Evolutionary conservation across 208 protist genomes (phyloP).

Genomic region (Acanthamoeba healyi): DNA sequence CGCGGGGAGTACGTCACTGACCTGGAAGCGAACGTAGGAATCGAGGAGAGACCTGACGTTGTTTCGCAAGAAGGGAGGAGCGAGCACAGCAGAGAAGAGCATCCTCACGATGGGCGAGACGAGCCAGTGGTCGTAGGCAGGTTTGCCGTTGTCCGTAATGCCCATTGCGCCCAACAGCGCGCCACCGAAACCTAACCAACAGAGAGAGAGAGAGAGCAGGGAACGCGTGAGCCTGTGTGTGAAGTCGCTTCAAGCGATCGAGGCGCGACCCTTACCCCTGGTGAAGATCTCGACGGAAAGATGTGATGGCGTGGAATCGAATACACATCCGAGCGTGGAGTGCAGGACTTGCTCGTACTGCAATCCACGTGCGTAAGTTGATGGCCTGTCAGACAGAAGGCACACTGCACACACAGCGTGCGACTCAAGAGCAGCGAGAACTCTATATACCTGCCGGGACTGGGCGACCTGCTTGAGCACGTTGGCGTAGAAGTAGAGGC

Average conservation of each 20-base stretch:
- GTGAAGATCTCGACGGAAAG: constrained; percentile 56
- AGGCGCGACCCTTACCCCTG: too few relatives aligned
- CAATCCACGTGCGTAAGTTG: neutral
- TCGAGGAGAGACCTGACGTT: constrained; percentile 7
- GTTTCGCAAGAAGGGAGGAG: neutral
- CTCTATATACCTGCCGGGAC: neutral
- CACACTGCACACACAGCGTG: too few relatives aligned
- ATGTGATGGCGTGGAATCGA: constrained; percentile 40
- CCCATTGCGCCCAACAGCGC: constrained; percentile 32
- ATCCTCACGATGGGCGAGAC: neutral
- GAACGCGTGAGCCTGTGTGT: too few relatives aligned
- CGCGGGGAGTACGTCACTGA: neutral
- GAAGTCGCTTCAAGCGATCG: too few relatives aligned
- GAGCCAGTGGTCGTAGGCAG: constrained; percentile 38
- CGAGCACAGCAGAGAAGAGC: neutral
- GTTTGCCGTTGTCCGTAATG: neutral
- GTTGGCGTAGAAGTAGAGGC: constrained; percentile 60
- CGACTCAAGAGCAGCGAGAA: neutral
- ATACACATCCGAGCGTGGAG: neutral
- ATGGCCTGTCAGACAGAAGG: neutral
- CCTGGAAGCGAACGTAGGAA: constrained; percentile 25
- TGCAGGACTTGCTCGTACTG: constrained; percentile 28
- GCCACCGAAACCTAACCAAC: neutral
- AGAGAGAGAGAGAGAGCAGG: neutral
- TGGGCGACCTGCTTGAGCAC: neutral